Evolutionary conservation across 306 rosid genomes (phyloP).

Genomic region (Biancaea sappan): DNA sequence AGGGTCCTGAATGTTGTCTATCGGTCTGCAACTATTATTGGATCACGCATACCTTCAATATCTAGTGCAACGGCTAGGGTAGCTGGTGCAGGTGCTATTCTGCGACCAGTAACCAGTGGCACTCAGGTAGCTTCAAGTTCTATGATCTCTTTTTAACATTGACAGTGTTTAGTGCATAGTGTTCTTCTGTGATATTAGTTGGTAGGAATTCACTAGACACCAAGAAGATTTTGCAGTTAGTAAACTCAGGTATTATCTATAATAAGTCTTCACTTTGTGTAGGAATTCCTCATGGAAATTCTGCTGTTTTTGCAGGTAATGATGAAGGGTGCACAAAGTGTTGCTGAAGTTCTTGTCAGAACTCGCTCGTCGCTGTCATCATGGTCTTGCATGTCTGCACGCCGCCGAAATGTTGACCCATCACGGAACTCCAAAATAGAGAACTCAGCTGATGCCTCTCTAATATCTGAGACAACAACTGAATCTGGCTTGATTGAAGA

Average conservation of each 20-base stretch:
- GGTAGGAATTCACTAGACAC: not conserved
- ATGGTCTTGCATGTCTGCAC: constrained; percentile 77
- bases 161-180: not conserved
- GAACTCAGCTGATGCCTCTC: constrained; percentile 36
- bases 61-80: constrained; percentile 70
- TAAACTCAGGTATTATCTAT: not conserved
- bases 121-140: constrained; percentile 53
- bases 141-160: not conserved
- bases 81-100: constrained; percentile 66
- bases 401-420: constrained; percentile 52
- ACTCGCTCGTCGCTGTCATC: constrained; percentile 63
- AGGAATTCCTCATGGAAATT: not conserved
- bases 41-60: constrained; percentile 66
- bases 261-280: not conserved
- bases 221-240: not conserved
- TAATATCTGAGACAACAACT: constrained; percentile 38
- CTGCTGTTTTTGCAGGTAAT: constrained; percentile 49
- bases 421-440: constrained; percentile 35
- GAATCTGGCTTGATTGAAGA: constrained; percentile 31
- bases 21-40: constrained; percentile 72
- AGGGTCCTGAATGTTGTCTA: constrained; percentile 64
- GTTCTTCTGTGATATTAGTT: not conserved
- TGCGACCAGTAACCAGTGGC: constrained; percentile 63
- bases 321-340: constrained; percentile 71
- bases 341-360: constrained; percentile 68